Evolutionary conservation across 257 asterid species (phyloP), one percentile per base, ranked within the genome.

Genomic region (Ajuga chamaepitys): DNA sequence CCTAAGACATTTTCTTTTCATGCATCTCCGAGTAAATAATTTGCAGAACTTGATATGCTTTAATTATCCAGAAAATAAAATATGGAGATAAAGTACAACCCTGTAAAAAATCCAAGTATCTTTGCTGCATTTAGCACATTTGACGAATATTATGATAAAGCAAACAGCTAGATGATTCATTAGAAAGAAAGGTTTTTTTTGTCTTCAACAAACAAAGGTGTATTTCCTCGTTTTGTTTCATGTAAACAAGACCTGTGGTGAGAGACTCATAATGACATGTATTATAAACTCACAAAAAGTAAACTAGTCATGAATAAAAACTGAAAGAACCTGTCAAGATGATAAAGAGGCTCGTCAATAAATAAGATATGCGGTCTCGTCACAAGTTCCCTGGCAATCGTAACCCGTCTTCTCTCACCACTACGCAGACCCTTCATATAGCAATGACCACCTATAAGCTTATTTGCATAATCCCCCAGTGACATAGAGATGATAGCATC

Each of bases 381-480:
- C 65, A 94, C 95, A 58, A 94, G 95, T 81, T 94, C 99, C 81
- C 99, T 80, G 42, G 99, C 99, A 78, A 94, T 94, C 57, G 95
- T 82, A 63, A 90, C 86, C 30, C 99, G 91, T 62, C 98, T 81
- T 82, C 91, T 86, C 83, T 94, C 99, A 41, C 99, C 99, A 66
- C 85, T 83, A 35, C 79, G 86, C 68, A 94, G 96, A 71, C 98
- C 96, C 80, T 88, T 94, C 95, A 84, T 82, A 79, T 76, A 86
- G 74, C 98, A 94, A 75, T 88, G 95, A 48, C 95, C 95, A 18
- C 98, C 99, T 52, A 94, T 90, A 50, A 94, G 99, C 81, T 90
- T 94, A 74, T 94, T 81, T 46, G 93, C 90, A 66, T 72, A 94
- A 71, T 90, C 99, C 26, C 91, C 96, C 84, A 94, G 73, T 6